Evolutionary conservation across 1,284 basidiomycete species (phyloP).

Genomic region (Violaceomyces palustris): DNA sequence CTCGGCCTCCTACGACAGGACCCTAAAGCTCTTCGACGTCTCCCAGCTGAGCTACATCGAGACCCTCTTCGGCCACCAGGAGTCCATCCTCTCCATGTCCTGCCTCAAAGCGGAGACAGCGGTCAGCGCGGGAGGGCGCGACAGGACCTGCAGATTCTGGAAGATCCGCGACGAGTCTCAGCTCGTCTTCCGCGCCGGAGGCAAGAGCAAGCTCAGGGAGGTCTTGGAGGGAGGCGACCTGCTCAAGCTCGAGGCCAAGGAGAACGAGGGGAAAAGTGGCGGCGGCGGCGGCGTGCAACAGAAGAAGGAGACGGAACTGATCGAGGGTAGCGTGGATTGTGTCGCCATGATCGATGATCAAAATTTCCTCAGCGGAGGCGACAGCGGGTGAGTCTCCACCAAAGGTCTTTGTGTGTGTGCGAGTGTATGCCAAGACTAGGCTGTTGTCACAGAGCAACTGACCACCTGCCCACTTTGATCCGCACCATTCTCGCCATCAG

Average conservation of each 20-base stretch:
- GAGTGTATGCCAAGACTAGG: neutral
- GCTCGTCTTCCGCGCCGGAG: conserved; percentile 89
- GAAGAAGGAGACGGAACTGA: conserved; percentile 27
- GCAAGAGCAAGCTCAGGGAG: conserved; percentile 63
- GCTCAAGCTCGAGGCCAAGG: conserved; percentile 56
- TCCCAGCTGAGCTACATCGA: conserved; percentile 85
- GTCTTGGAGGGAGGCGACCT: conserved; percentile 72
- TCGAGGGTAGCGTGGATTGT: conserved; percentile 87
- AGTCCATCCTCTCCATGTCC: conserved; percentile 72
- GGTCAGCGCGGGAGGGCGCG: conserved; percentile 79
- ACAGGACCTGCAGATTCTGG: conserved; percentile 91
- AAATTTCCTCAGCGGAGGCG: conserved; percentile 87
- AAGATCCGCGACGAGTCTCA: conserved; percentile 94
- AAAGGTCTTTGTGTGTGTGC: conserved; percentile 2
- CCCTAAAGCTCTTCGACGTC: conserved; percentile 83
- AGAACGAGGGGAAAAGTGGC: conserved; percentile 54
- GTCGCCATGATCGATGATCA: conserved; percentile 91
- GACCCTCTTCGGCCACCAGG: conserved; percentile 96
- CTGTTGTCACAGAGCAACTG: neutral
- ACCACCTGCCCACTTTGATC: neutral
- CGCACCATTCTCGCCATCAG: too few species aligned
- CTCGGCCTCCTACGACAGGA: conserved; percentile 81
- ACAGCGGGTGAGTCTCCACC: conserved; percentile 71
- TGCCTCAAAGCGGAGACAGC: conserved; percentile 76
- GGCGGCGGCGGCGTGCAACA: conserved; percentile 22